These are phyloP conservation scores for Xanthoconium separans DNA, from an alignment of 1,284 basidiomycete genomes.

Conservation along the genomic window DNA sequence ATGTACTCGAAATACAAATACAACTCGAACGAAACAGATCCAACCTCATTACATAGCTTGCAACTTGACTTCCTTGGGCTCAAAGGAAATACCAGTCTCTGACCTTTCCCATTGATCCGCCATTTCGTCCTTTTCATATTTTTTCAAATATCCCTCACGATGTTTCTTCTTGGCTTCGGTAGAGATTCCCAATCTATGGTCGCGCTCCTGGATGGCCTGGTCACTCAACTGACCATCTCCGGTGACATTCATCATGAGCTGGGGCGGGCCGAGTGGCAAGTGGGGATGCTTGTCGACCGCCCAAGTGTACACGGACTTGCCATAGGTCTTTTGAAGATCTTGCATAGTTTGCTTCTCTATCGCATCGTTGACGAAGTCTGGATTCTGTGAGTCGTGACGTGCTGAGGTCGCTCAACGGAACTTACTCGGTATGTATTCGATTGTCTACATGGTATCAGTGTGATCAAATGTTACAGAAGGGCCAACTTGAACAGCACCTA, in stretches of 20 bases:
- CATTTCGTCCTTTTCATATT: conserved; percentile 37
- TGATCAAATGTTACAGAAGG: neutral
- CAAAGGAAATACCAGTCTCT: conserved; percentile 16
- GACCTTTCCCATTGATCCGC: conserved; percentile 40
- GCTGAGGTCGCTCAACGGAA: neutral
- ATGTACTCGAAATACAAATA: too few species aligned
- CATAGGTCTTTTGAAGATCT: conserved; percentile 49
- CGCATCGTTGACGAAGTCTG: conserved; percentile 36
- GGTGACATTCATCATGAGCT: conserved; percentile 48
- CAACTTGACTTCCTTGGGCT: conserved; percentile 13
- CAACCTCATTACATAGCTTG: neutral
- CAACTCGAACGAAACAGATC: too few species aligned
- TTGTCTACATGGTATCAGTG: conserved; percentile 20
- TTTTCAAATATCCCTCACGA: conserved; percentile 38
- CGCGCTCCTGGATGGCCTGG: conserved; percentile 35
- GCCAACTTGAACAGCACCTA: conserved; percentile 9
- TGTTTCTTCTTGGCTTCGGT: conserved; percentile 36
- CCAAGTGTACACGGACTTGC: conserved; percentile 54
- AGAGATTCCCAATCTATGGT: conserved; percentile 38
- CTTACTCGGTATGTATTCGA: conserved; percentile 40
- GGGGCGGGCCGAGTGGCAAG: conserved; percentile 47
- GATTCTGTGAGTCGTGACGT: neutral
- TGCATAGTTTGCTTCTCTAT: conserved; percentile 48
- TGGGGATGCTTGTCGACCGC: conserved; percentile 42
- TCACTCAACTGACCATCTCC: conserved; percentile 37